Conservation (phyloP, 306 rosid species). For the Clitoria ternatea region DNA sequence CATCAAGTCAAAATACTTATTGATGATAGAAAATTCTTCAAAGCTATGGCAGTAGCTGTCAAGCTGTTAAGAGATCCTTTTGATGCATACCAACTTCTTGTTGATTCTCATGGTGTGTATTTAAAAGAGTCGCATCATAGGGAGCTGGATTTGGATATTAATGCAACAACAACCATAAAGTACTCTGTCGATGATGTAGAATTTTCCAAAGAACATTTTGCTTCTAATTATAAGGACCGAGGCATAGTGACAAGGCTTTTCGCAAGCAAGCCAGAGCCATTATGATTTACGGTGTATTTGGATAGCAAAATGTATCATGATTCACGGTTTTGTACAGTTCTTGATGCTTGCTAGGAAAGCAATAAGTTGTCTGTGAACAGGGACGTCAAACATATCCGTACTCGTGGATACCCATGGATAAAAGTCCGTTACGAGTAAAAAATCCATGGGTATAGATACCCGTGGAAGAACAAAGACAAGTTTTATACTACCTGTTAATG, state of each 20-base stretch:
- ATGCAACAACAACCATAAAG: conserved; percentile 61
- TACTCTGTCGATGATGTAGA: conserved; percentile 71
- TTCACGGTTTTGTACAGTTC: too few relatives aligned
- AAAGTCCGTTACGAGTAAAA: too few relatives aligned
- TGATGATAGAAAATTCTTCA: conserved; percentile 55
- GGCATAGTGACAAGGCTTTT: conserved; percentile 69
- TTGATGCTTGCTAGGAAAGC: too few relatives aligned
- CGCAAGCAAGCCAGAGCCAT: conserved; percentile 59
- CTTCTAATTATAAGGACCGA: conserved; percentile 73
- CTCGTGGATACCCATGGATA: too few relatives aligned
- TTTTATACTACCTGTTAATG: too few relatives aligned
- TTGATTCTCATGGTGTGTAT: conserved; percentile 64
- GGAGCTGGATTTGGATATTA: conserved; percentile 81
- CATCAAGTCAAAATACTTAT: conserved; percentile 73
- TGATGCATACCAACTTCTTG: conserved; percentile 81
- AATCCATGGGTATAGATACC: too few relatives aligned
- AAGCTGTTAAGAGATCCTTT: conserved; percentile 61
- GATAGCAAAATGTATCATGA: conserved; percentile 70
- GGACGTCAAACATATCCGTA: too few relatives aligned
- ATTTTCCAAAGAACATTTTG: conserved; percentile 79
- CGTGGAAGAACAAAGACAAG: too few relatives aligned
- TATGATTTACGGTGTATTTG: conserved; percentile 64
- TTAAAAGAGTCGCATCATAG: conserved; percentile 56
- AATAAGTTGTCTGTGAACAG: too few relatives aligned
- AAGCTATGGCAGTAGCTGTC: conserved; percentile 71